A percentile compares a stretch with the other conserved stretches of the same genome.
Conservation (phyloP, 2,329 filamentous ascomycete species). For the Fusarium duplospermum region DNA sequence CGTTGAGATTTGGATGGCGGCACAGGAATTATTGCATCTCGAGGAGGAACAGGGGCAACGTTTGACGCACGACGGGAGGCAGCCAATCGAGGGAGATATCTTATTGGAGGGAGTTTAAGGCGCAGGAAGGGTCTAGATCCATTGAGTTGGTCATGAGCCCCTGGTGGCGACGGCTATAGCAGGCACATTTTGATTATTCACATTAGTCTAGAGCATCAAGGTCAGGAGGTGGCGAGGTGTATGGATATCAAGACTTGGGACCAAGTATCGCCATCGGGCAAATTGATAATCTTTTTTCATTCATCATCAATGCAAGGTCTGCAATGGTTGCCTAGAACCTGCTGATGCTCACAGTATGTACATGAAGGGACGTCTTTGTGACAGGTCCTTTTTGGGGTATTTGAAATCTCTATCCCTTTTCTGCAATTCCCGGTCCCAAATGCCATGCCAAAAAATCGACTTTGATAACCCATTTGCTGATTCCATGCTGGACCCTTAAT, state of each 20-base stretch:
- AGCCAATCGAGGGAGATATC: not conserved
- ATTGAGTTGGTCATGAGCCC: not conserved
- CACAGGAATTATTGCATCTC: constrained; percentile 45
- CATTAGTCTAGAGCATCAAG: not conserved
- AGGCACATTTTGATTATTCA: not conserved
- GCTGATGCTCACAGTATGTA: not conserved
- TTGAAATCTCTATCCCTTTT: not conserved
- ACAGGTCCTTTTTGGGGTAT: not conserved
- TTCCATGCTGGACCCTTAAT: constrained; percentile 10
- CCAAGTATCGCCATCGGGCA: not conserved
- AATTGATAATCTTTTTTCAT: constrained; percentile 1
- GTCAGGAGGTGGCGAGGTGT: not conserved
- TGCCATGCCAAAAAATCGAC: constrained; percentile 10
- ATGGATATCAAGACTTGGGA: not conserved
- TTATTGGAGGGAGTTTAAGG: not conserved
- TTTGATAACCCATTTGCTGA: constrained; percentile 5
- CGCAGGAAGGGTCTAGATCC: not conserved
- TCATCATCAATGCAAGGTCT: not conserved
- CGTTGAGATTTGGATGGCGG: constrained; percentile 48
- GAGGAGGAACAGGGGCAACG: constrained; percentile 27
- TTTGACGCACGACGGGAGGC: not conserved
- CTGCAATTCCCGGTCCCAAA: not conserved
- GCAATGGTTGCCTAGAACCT: not conserved
- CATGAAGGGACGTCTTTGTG: not conserved
- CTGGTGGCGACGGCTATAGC: not conserved